Percentiles rank a stretch among this genome's conserved stretches.
These are phyloP conservation scores for Talaromyces adpressus DNA, from an alignment of 495 filamentous ascomycete genomes.

Conservation along the genomic window DNA sequence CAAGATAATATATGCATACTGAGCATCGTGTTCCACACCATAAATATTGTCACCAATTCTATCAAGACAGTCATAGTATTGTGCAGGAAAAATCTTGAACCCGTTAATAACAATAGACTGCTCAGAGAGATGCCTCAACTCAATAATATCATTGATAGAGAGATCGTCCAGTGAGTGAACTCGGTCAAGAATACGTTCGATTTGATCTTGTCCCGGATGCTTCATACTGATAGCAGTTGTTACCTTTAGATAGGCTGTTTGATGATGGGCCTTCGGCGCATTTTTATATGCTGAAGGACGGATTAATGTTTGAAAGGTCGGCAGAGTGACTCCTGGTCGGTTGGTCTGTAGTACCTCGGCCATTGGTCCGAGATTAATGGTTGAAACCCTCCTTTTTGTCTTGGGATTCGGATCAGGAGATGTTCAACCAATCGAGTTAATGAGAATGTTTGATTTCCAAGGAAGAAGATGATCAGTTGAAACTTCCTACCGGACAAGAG, in stretches of 20 bases:
- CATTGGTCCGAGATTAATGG: not conserved
- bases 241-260: not conserved
- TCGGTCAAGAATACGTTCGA: not conserved
- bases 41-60: constrained; percentile 1
- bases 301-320: not conserved
- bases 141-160: not conserved
- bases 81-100: not conserved
- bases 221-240: not conserved
- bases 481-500: not conserved
- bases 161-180: not conserved
- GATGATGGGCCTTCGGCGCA: not conserved
- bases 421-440: not conserved
- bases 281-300: not conserved
- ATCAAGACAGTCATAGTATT: constrained; percentile 1
- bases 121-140: not conserved
- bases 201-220: not conserved
- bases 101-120: not conserved
- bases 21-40: constrained; percentile 2
- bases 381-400: not conserved
- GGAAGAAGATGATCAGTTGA: not conserved
- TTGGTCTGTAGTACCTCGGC: not conserved
- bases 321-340: not conserved
- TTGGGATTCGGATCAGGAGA: not conserved
- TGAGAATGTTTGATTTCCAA: not conserved
- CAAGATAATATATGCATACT: not conserved